Percentiles rank a stretch among this genome's conserved stretches.
Conservation (phyloP, 208 protist species). For the Trypanosoma lewisi region DNA sequence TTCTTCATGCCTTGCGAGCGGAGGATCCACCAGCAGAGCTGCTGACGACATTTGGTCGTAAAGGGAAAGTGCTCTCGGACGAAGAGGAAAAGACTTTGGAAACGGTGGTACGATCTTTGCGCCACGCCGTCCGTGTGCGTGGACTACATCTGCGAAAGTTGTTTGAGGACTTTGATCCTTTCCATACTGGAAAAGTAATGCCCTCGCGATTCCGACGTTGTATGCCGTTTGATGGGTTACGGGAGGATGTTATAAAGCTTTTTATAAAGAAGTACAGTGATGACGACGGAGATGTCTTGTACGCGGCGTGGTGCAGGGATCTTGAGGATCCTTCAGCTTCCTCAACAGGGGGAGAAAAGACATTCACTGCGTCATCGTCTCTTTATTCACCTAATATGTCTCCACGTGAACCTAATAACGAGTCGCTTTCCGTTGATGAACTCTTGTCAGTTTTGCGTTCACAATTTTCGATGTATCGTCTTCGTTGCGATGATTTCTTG, state of each 20-base stretch:
- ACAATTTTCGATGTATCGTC: slow-evolving; percentile 64
- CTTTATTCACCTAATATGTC: not conserved
- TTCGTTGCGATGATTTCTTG: slow-evolving; percentile 83
- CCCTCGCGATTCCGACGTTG: slow-evolving; percentile 66
- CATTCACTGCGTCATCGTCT: not conserved
- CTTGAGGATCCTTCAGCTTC: slow-evolving; percentile 39
- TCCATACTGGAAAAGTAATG: slow-evolving; percentile 65
- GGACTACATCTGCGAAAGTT: slow-evolving; percentile 47
- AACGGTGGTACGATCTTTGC: slow-evolving; percentile 37
- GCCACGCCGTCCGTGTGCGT: slow-evolving; percentile 39
- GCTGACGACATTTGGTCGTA: slow-evolving; percentile 31
- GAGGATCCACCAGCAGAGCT: slow-evolving; percentile 31
- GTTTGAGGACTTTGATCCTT: slow-evolving; percentile 83
- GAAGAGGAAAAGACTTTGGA: slow-evolving; percentile 45
- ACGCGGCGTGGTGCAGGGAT: slow-evolving; percentile 73
- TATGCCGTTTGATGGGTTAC: slow-evolving; percentile 43
- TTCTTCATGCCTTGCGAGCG: slow-evolving; percentile 39
- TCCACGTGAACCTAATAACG: not conserved
- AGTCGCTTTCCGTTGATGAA: slow-evolving; percentile 32
- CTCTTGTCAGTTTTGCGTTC: slow-evolving; percentile 58
- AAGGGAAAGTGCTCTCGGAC: slow-evolving; percentile 31
- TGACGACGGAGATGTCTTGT: slow-evolving; percentile 64
- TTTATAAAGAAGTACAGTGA: slow-evolving; percentile 74
- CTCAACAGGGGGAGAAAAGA: not conserved
- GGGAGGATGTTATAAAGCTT: slow-evolving; percentile 36